phyloP scores from a whole-genome alignment of 805 yeast species.

The Lipomyces orientalis region DNA sequence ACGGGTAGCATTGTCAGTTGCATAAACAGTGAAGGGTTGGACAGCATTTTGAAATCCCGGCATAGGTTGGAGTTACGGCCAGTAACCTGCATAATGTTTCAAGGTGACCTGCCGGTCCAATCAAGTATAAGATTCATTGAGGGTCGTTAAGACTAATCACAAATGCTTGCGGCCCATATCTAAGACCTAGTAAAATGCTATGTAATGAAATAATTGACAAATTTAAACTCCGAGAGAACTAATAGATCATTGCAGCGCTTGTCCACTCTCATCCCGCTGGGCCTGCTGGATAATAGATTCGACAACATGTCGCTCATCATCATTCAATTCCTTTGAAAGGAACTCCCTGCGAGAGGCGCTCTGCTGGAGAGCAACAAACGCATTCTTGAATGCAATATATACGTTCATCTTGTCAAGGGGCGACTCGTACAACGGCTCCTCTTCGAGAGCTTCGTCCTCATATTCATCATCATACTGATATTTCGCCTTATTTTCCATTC shows the following conservation, averaged over 20 bases:
- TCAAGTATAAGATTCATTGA: not conserved
- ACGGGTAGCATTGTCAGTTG: not conserved
- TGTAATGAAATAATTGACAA: not conserved
- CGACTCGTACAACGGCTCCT: slow-evolving; percentile 79
- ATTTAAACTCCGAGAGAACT: not conserved
- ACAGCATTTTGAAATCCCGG: not conserved
- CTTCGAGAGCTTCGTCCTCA: slow-evolving; percentile 58
- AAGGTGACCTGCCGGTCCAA: not conserved
- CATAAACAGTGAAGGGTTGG: not conserved
- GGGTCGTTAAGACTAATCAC: not conserved
- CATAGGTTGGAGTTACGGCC: not conserved
- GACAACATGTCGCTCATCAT: slow-evolving; percentile 20
- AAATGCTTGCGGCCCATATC: slow-evolving; percentile 1
- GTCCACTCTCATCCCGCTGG: slow-evolving; percentile 24
- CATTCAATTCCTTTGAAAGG: slow-evolving; percentile 20
- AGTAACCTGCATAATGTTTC: not conserved
- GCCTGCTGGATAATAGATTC: slow-evolving; percentile 31
- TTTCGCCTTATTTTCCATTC: slow-evolving; percentile 14
- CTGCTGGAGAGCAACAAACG: slow-evolving; percentile 45
- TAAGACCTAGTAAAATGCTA: slow-evolving; percentile 1
- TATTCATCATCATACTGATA: slow-evolving; percentile 25
- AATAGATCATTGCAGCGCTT: not conserved
- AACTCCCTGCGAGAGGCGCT: slow-evolving; percentile 22
- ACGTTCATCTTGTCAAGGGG: slow-evolving; percentile 80
- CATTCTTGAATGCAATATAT: slow-evolving; percentile 66